Base-by-base conservation (phyloP, 1,284 basidiomycete species). In the Singerocomus rubriflavus region DNA sequence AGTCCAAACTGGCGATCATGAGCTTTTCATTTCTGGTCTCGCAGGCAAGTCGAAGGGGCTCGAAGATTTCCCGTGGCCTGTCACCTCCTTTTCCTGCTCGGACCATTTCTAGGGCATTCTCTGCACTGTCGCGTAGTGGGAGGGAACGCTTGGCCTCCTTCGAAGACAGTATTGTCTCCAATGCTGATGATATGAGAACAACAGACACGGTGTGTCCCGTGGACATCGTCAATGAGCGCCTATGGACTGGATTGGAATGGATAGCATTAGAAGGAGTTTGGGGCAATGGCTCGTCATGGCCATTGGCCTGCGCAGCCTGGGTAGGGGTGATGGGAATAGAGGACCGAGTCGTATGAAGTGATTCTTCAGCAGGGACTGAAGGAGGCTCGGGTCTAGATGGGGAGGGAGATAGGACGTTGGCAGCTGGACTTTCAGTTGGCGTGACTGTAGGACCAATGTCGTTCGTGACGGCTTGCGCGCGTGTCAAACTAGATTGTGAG, bases 1-100 rank as follows among this genome's bases (percentile, higher is more conserved):
- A 93, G 70, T 98, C 95, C 66, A 98, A 76, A 57, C 93, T 94
- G 21, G 93, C 91, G 62, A 96, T 90, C 84, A 94, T 90, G 31
- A 97, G 79, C 60, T 93, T 93, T 66, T 97, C 92, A 57, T 80
- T 90, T 47, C 86, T 82, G 1, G 93, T 96, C 73, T 98, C 93
- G 71, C 94, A 98, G 12, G 94, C 95, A 46, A 98, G 76, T 47
- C 91, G 83, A 48, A 98, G 77, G 13, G 95, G 93, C 64, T 96
- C 91, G 63, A 98, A 93, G 48, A 97, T 90, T 64, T 93, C 88
- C 54, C 91, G 78, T 33, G 90, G 90, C 62, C 72, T 77, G 61
- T 88, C 84, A 29, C 81, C 81, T 42, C 81, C 85, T 64, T 83
- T 73, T 42, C 88, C 84, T 29, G 78, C 75, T 61, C 84, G 84